Evolutionary conservation across 768 basidiomycete species (phyloP).

Genomic region (Tulasnella sp.): DNA sequence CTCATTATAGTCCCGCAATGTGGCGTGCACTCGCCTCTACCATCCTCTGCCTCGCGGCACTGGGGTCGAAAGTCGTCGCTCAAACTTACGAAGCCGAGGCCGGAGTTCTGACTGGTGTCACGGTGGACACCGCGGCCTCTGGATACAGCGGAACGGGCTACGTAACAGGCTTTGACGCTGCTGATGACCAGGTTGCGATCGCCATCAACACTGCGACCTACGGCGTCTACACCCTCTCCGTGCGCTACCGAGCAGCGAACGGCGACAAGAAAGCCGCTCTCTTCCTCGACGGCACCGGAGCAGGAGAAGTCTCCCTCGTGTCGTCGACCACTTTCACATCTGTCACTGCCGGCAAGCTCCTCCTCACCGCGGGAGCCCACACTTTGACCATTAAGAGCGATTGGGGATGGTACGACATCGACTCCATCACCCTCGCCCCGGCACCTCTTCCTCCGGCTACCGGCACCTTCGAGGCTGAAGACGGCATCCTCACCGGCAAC

Average conservation of each 20-base stretch:
- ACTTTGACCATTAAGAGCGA: conserved; percentile 26
- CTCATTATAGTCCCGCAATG: not conserved
- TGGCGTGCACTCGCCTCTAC: conserved; percentile 12
- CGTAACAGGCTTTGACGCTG: conserved; percentile 24
- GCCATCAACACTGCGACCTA: conserved; percentile 5
- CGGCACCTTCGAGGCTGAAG: conserved; percentile 32
- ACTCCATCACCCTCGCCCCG: conserved; percentile 27
- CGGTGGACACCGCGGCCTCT: conserved; percentile 23
- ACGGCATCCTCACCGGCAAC: conserved; percentile 30
- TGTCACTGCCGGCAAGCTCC: conserved; percentile 30
- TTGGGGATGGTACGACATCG: conserved; percentile 36
- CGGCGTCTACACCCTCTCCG: conserved; percentile 11
- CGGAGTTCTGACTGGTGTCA: conserved; percentile 28
- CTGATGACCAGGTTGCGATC: conserved; percentile 3
- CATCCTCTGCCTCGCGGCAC: not conserved
- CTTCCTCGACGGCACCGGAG: conserved; percentile 9
- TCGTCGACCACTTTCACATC: not conserved
- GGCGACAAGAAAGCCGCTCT: conserved; percentile 22
- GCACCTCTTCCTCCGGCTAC: conserved; percentile 23
- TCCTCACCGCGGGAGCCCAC: conserved; percentile 29
- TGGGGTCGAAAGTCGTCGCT: not conserved
- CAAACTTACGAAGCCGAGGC: conserved; percentile 34
- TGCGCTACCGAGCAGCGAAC: conserved; percentile 20
- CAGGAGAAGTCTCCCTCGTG: conserved; percentile 11
- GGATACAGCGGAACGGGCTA: conserved; percentile 33